phyloP scores from a whole-genome alignment of 305 asterid species.

The Fraxinus floribunda region DNA sequence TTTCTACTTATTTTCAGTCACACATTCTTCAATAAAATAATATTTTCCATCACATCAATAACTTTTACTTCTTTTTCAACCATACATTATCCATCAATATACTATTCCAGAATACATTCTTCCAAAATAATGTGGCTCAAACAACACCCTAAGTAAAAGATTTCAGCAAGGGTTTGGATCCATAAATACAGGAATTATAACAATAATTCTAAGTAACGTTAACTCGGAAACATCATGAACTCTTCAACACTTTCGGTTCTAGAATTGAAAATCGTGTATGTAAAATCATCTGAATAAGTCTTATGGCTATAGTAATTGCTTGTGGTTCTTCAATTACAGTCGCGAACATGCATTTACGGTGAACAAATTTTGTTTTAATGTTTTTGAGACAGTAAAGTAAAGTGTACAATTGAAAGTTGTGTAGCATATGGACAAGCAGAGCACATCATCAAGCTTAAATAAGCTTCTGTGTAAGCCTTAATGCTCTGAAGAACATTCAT shows the following conservation, averaged over 20 bases:
- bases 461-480: neutral
- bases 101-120: too few relatives aligned
- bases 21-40: too few relatives aligned
- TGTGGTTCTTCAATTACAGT: neutral
- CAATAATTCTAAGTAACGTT: neutral
- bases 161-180: neutral
- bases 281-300: neutral
- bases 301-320: neutral
- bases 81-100: too few relatives aligned
- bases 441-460: neutral
- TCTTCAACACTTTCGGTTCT: neutral
- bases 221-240: neutral
- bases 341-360: neutral
- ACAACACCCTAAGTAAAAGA: neutral
- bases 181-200: neutral
- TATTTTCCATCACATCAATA: too few relatives aligned
- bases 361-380: neutral
- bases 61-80: too few relatives aligned
- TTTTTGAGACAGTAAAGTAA: neutral
- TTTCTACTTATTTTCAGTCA: too few relatives aligned
- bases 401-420: neutral
- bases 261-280: neutral
- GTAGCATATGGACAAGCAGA: neutral
- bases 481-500: neutral
- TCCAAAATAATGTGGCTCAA: too few relatives aligned